A percentile compares a stretch with the other conserved stretches of the same genome.
Evolutionary conservation across 768 basidiomycete species (phyloP).

Genomic region (Amanita rimosa): DNA sequence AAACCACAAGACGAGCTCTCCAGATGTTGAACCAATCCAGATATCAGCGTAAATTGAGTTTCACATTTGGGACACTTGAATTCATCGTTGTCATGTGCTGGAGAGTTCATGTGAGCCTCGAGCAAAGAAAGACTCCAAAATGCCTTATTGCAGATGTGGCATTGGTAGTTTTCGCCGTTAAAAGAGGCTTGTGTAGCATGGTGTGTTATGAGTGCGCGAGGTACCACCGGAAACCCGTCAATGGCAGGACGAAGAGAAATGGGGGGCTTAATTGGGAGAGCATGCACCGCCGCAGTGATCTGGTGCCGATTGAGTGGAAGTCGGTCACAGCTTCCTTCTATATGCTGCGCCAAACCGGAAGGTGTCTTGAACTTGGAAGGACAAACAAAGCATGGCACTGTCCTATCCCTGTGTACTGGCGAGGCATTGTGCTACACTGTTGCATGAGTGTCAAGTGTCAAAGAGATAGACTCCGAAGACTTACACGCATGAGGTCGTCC

Average conservation of each 20-base stretch:
- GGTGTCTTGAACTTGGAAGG: constrained; percentile 19
- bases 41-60: constrained; percentile 23
- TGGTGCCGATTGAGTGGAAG: constrained; percentile 22
- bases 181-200: constrained; percentile 22
- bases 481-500: background rate
- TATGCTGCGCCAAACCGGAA: constrained; percentile 25
- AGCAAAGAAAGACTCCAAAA: constrained; percentile 20
- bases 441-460: background rate
- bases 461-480: background rate
- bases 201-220: constrained; percentile 13
- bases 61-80: constrained; percentile 34
- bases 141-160: constrained; percentile 25
- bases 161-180: constrained; percentile 29
- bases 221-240: constrained; percentile 2
- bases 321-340: constrained; percentile 25
- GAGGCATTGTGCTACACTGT: background rate
- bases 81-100: constrained; percentile 25
- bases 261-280: constrained; percentile 19
- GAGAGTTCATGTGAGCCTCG: constrained; percentile 25
- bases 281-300: constrained; percentile 23
- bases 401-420: background rate
- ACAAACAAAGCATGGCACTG: constrained; percentile 11
- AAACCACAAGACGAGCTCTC: constrained; percentile 28
- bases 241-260: constrained; percentile 23
- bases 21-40: constrained; percentile 31